phyloP scores from a whole-genome alignment of 2,329 filamentous ascomycete genomes.

The Alternaria arbusti region DNA sequence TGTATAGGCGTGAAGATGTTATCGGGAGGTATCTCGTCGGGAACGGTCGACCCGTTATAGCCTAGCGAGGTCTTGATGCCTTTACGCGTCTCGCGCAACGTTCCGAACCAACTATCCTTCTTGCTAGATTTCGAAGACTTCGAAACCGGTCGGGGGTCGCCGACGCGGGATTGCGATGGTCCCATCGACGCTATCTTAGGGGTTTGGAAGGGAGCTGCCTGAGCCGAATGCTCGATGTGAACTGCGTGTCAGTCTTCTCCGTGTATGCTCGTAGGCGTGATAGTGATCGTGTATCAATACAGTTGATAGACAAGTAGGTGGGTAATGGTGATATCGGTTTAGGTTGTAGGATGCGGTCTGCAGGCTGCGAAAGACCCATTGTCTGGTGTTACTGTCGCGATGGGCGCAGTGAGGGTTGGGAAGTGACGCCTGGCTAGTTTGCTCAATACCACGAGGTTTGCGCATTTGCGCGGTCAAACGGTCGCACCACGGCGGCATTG shows the following conservation, averaged over 20 bases:
- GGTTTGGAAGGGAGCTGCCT: neutral
- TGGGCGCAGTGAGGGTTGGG: neutral
- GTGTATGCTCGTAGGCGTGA: neutral
- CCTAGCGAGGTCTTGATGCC: slow-evolving; percentile 15
- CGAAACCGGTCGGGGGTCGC: neutral
- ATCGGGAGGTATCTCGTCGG: slow-evolving; percentile 24
- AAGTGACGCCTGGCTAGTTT: slow-evolving; percentile 6
- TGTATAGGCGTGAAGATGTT: slow-evolving; percentile 53
- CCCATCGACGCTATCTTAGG: slow-evolving; percentile 11
- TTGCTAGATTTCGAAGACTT: slow-evolving; percentile 1
- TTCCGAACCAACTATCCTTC: slow-evolving; percentile 7
- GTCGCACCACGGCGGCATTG: neutral
- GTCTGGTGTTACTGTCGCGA: neutral
- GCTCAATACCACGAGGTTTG: slow-evolving; percentile 11
- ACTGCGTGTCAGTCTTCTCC: neutral
- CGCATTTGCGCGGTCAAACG: slow-evolving; percentile 21
- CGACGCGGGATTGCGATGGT: slow-evolving; percentile 6
- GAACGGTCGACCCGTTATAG: neutral
- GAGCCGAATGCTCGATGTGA: neutral
- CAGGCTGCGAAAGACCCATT: neutral
- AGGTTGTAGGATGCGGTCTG: neutral
- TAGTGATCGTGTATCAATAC: neutral
- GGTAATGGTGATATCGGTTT: neutral
- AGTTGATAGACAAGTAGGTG: neutral
- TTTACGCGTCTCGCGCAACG: slow-evolving; percentile 17